A percentile compares a stretch with the other conserved stretches of the same genome.
These are phyloP conservation scores for Ambrosia hybrid DNA, from an alignment of 140 eudicot genomes.

Conservation along the genomic window DNA sequence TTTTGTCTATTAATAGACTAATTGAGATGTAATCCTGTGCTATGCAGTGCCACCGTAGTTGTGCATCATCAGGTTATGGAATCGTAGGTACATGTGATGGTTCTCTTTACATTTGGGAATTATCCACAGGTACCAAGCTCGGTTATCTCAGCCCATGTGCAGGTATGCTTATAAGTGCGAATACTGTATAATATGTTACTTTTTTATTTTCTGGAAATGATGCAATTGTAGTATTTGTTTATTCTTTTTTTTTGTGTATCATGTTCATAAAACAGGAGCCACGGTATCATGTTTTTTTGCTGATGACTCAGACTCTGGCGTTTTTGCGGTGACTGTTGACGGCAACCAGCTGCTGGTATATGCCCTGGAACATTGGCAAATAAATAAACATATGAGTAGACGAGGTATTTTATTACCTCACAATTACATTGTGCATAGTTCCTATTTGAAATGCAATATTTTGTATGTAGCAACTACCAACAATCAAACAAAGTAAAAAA, in stretches of 20 bases:
- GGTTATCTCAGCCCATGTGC: constrained; percentile 45
- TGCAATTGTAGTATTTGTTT: not conserved
- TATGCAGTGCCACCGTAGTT: constrained; percentile 58
- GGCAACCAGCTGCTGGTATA: constrained; percentile 60
- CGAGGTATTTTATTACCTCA: constrained; percentile 4
- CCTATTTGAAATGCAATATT: constrained; percentile 9
- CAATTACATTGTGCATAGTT: constrained; percentile 20
- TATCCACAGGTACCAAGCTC: constrained; percentile 67
- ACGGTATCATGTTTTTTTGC: constrained; percentile 53
- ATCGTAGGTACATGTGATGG: constrained; percentile 69
- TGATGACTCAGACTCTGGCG: constrained; percentile 56
- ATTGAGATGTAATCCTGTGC: constrained; percentile 18
- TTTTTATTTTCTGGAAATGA: not conserved
- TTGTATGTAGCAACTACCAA: not conserved
- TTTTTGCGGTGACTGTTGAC: constrained; percentile 67
- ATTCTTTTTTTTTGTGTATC: not conserved
- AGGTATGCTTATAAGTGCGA: constrained; percentile 50
- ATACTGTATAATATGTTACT: not conserved
- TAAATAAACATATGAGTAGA: constrained; percentile 14
- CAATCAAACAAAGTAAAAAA: not conserved
- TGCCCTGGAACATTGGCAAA: constrained; percentile 27
- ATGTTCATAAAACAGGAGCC: constrained; percentile 47
- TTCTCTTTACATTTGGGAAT: constrained; percentile 71
- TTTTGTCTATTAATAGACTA: constrained; percentile 12
- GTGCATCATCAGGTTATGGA: constrained; percentile 76